Evolutionary conservation across 2,329 filamentous ascomycete species (phyloP).

Genomic region (Fusarium continuum): DNA sequence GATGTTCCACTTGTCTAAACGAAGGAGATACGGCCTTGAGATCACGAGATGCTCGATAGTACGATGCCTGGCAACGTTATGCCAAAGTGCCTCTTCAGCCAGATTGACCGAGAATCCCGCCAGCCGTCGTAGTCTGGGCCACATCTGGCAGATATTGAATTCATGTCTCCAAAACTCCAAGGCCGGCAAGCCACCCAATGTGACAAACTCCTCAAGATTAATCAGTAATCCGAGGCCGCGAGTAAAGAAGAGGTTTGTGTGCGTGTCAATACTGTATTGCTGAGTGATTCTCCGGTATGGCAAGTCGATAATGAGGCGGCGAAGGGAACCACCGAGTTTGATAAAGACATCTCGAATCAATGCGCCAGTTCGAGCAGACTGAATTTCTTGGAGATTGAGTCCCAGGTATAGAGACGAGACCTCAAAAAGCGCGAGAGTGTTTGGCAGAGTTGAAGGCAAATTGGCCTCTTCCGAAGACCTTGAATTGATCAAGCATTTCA

Average conservation of each 20-base stretch:
- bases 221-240: background rate
- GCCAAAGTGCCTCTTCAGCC: slow-evolving; percentile 21
- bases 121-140: slow-evolving; percentile 20
- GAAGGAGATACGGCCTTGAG: slow-evolving; percentile 11
- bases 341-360: slow-evolving; percentile 9
- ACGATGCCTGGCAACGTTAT: slow-evolving; percentile 11
- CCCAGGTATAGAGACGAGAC: slow-evolving; percentile 25
- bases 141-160: background rate
- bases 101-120: slow-evolving; percentile 30
- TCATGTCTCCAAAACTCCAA: slow-evolving; percentile 26
- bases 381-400: background rate
- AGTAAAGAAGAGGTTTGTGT: background rate
- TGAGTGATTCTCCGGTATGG: slow-evolving; percentile 14
- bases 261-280: background rate
- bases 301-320: slow-evolving; percentile 24
- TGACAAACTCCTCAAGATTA: slow-evolving; percentile 29
- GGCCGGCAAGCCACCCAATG: slow-evolving; percentile 10
- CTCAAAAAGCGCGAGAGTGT: background rate
- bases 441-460: background rate
- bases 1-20: slow-evolving; percentile 22
- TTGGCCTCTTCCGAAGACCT: background rate
- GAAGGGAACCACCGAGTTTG: slow-evolving; percentile 8
- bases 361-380: background rate
- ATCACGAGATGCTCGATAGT: slow-evolving; percentile 12
- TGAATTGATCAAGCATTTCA: background rate